Conservation (phyloP, 116 monocot species). For the Phalaenopsis hybrid region DNA sequence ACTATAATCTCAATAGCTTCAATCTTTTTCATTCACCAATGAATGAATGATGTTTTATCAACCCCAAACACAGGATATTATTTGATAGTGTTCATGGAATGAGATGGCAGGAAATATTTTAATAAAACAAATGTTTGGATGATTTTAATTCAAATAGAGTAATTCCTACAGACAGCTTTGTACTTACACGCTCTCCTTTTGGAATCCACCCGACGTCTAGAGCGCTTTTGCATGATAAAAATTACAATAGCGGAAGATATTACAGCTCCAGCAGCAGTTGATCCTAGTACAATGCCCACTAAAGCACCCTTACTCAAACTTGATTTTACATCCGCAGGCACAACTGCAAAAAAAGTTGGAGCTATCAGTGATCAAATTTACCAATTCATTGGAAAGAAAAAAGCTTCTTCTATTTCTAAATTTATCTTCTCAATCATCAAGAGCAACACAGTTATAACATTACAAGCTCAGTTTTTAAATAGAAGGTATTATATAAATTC, state of each 20-base stretch:
- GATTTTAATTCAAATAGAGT: too few species aligned
- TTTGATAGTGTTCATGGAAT: too few species aligned
- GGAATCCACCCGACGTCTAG: constrained; percentile 17
- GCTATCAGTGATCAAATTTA: not conserved
- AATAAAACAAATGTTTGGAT: too few species aligned
- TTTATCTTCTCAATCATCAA: not conserved
- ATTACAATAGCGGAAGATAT: constrained; percentile 26
- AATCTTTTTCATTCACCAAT: too few species aligned
- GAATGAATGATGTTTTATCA: too few species aligned
- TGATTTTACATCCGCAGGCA: constrained; percentile 16
- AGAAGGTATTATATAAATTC: too few species aligned
- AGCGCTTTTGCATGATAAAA: constrained; percentile 42
- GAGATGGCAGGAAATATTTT: too few species aligned
- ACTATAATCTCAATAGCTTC: too few species aligned
- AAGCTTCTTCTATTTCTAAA: not conserved
- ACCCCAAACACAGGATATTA: too few species aligned
- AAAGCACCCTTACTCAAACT: constrained; percentile 42
- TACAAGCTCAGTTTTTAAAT: too few species aligned
- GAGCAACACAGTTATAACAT: not conserved
- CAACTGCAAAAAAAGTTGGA: constrained; percentile 23
- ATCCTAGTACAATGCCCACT: constrained; percentile 57
- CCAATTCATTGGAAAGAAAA: not conserved
- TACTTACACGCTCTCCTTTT: constrained; percentile 58
- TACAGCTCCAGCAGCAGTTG: constrained; percentile 27
- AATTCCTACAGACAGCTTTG: not conserved